Evolutionary conservation across 129 eudicot genomes (phyloP).

Genomic region (Tanacetum coccineum): DNA sequence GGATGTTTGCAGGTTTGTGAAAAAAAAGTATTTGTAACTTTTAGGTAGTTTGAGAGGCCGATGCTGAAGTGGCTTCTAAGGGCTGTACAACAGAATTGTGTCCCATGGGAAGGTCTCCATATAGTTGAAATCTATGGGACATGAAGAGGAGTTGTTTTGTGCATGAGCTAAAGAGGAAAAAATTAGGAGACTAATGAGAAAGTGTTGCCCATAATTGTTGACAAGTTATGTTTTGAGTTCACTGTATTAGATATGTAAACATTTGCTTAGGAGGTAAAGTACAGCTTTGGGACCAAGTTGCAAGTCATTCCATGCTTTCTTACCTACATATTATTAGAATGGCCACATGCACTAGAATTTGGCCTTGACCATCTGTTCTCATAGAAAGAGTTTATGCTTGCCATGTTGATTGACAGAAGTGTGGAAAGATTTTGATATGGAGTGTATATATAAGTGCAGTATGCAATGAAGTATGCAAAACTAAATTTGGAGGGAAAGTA

Average conservation of each 20-base stretch:
- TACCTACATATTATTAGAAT: too few relatives aligned
- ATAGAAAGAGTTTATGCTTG: too few relatives aligned
- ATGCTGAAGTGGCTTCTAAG: slow-evolving; percentile 57
- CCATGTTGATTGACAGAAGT: too few relatives aligned
- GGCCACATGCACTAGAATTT: too few relatives aligned
- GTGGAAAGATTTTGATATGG: too few relatives aligned
- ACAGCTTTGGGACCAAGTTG: too few relatives aligned
- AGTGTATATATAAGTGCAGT: too few relatives aligned
- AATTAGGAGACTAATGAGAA: slow-evolving; percentile 9
- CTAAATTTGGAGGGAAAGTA: too few relatives aligned
- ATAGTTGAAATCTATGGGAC: slow-evolving; percentile 62
- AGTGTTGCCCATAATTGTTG: background rate
- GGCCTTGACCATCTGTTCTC: too few relatives aligned
- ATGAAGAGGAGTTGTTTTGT: slow-evolving; percentile 45
- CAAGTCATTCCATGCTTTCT: too few relatives aligned
- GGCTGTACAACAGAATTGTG: slow-evolving; percentile 50
- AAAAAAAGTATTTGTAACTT: slow-evolving; percentile 45
- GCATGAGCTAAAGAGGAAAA: slow-evolving; percentile 17
- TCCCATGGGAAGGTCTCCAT: slow-evolving; percentile 66
- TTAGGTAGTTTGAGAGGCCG: slow-evolving; percentile 62
- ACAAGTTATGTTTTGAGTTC: background rate
- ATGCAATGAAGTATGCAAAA: too few relatives aligned
- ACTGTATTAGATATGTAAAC: background rate
- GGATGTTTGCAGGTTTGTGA: slow-evolving; percentile 41
- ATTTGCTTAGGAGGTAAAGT: too few relatives aligned